Evolutionary conservation across 352 stramenopile genomes (phyloP), one percentile per base, ranked within the genome.

Genomic region (Globisporangium emineosum): DNA sequence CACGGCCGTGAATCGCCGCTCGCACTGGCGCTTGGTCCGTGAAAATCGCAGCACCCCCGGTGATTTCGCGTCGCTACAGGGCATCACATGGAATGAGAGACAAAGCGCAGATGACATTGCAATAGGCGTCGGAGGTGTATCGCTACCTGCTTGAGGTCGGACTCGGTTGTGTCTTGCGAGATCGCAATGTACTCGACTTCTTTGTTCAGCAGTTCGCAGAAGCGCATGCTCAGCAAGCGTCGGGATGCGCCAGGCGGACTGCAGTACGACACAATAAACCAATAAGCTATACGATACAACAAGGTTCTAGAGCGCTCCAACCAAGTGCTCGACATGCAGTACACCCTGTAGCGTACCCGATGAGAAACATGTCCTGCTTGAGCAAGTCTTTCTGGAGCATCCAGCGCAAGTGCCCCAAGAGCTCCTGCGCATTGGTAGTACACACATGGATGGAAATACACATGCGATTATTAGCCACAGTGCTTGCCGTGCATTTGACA

Each of bases 121-220:
- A n/a, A n/a, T n/a, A n/a, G n/a, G n/a, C n/a, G n/a, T n/a, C n/a
- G n/a, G n/a, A n/a, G n/a, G n/a, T n/a, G n/a, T n/a, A n/a, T n/a
- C n/a, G n/a, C n/a, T n/a, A 86, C 78, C 75, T 97, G 91, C 65
- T 97, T 97, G 23, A 97, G 67, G 66, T 97, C 91, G 0, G 84
- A 91, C 71, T 98, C 96, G 0, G 96, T 98, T 40, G 93, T 98
- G 78, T 98, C 96, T 32, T 87, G 79, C 25, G 92, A 97, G 57
- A 99, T 80, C n/a, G 90, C 78, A 23, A 99, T 81, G 67, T 94
- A 97, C 65, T 97, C 89, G 30, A 94, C 85, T 42, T 94, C 87
- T 37, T 85, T 86, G 59, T 94, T 77, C 50, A 96, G 61, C 23
- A 97, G 64, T 59, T 97, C 88, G 55, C 85, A 94, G 57, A 96